Evolutionary conservation across 2,329 filamentous ascomycete species (phyloP), one percentile per base, ranked within the genome.

Genomic region (Sphaceloma murrayae): DNA sequence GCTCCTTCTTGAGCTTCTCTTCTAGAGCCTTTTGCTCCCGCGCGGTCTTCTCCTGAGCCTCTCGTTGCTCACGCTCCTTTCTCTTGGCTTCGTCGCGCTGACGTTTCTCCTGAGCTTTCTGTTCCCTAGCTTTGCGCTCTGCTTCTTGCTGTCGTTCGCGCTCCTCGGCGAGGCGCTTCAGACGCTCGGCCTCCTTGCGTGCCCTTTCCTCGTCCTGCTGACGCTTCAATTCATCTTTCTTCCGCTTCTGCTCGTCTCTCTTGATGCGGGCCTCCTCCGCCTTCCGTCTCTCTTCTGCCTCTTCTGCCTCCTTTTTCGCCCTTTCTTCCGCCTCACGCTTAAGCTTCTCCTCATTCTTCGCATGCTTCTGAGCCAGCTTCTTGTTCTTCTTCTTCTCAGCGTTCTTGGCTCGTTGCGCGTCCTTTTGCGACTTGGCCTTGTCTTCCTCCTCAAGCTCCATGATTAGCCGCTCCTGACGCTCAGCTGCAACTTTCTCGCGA

Each of bases 331-430:
- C 86, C 33, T 96, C 89, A 55, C 79, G 84, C 46, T 77, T 81
- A 24, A 86, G 83, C 63, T 85, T 88, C 59, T 95, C 88, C 59
- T 95, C 89, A n/a, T 89, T 85, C 52, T 84, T 79, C 2, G 80
- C 80, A 59, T 86, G 81, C 64, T 89, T 93, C 67, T 94, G 89
- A 57, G 86, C 79, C 16, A 80, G 80, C 51, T 88, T 86, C 68
- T 89, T 94, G 57, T 94, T 88, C 64, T 94, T 96, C 60, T 85
- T 85, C 71, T 91, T 94, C 62, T 94, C 85, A 11, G 91, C 88
- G 58, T 94, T 89, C 58, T 86, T 86, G 36, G 86, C 84, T 63
- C 89, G 94, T 68, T 95, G 95, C 14, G 85, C 87, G 60, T 91
- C 88, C 50, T 83, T 82, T 61, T 89, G 77, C 42, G 80, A 76